Evolutionary conservation across 768 basidiomycete genomes (phyloP).

Genomic region (Hebeloma cylindrosporum): DNA sequence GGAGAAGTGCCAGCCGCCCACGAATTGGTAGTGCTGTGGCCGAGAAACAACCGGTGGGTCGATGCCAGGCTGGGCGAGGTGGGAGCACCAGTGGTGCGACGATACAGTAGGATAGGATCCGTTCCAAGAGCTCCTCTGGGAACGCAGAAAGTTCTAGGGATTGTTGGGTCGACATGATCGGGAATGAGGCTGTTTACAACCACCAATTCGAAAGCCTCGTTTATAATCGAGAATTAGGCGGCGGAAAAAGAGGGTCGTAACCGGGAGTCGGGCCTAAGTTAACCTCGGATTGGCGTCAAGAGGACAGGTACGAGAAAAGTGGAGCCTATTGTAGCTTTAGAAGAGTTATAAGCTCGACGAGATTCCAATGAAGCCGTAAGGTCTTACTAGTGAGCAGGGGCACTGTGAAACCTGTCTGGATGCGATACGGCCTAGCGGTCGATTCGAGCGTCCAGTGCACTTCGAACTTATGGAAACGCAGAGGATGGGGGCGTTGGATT

Average conservation of each 20-base stretch:
- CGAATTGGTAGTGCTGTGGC: slow-evolving; percentile 27
- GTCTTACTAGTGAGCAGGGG: slow-evolving; percentile 3
- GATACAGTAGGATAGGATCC: slow-evolving; percentile 30
- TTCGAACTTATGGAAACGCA: no score
- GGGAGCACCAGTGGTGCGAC: slow-evolving; percentile 14
- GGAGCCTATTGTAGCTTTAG: slow-evolving; percentile 1
- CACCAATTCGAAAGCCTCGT: background rate
- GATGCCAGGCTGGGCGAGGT: slow-evolving; percentile 21
- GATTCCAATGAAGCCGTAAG: slow-evolving; percentile 12
- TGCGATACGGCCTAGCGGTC: slow-evolving; percentile 1
- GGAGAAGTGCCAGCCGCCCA: slow-evolving; percentile 50
- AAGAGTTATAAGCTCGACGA: slow-evolving; percentile 7
- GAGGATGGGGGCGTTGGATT: no score
- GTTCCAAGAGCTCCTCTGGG: slow-evolving; percentile 37
- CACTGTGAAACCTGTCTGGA: slow-evolving; percentile 4
- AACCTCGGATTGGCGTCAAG: slow-evolving; percentile 11
- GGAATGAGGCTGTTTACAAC: background rate
- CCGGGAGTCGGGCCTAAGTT: background rate
- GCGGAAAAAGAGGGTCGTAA: slow-evolving; percentile 6
- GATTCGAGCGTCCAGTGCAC: background rate
- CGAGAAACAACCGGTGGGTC: background rate
- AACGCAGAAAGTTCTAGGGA: slow-evolving; percentile 21
- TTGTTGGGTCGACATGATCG: slow-evolving; percentile 2
- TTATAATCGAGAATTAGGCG: slow-evolving; percentile 1
- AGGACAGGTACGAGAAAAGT: slow-evolving; percentile 4